Percentiles rank a stretch among this genome's conserved stretches.
phyloP scores from a whole-genome alignment of 441 rosid genomes.

The Gossypium trilobum region DNA sequence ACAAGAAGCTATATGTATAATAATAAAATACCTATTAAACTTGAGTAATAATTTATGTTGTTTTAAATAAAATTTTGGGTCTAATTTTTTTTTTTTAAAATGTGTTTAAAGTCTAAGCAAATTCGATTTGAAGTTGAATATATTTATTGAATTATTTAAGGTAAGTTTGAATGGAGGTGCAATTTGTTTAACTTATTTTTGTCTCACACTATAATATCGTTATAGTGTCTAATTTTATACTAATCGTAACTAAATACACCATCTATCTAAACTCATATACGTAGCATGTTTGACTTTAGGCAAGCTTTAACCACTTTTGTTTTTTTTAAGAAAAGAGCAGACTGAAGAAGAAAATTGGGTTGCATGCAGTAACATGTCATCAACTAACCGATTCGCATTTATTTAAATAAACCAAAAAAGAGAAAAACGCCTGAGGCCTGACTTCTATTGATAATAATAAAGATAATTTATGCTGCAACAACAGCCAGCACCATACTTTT shows the following conservation, averaged over 20 bases:
- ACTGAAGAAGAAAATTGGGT: background rate
- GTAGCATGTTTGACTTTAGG: background rate
- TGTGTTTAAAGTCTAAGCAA: too few relatives aligned
- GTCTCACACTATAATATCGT: too few relatives aligned
- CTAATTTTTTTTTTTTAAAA: too few relatives aligned
- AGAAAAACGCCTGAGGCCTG: background rate
- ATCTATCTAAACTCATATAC: too few relatives aligned
- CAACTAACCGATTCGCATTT: background rate
- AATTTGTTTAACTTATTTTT: too few relatives aligned
- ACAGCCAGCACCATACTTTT: too few relatives aligned
- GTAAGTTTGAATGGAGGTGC: fast-evolving
- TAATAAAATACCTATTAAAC: background rate
- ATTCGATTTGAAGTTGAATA: too few relatives aligned
- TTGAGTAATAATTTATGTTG: background rate
- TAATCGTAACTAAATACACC: too few relatives aligned
- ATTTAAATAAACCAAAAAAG: background rate
- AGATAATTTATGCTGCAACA: too few relatives aligned
- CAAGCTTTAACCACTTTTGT: background rate
- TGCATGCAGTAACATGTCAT: background rate
- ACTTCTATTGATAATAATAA: background rate
- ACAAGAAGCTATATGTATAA: background rate
- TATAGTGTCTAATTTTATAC: too few relatives aligned
- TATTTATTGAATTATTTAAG: background rate
- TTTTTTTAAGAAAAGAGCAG: background rate
- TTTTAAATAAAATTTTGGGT: too few relatives aligned